phyloP scores from a whole-genome alignment of 2,329 filamentous ascomycete genomes.

The Leptographium galeiforme region DNA sequence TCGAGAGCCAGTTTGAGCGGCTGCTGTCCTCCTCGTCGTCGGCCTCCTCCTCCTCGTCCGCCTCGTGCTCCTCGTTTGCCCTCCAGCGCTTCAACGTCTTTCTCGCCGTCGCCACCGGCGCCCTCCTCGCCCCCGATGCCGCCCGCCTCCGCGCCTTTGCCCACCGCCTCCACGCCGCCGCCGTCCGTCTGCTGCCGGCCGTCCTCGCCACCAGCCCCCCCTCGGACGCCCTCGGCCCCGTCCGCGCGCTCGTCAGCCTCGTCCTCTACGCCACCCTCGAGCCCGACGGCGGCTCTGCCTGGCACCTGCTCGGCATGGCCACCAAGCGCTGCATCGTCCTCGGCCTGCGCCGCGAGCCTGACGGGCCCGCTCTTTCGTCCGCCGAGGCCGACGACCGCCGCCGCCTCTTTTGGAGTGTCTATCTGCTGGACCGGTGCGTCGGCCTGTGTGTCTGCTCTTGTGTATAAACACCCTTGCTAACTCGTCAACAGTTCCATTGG shows the following conservation, averaged over 20 bases:
- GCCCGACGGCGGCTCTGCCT: slow-evolving; percentile 16
- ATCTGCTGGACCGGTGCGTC: neutral
- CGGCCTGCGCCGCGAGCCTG: slow-evolving; percentile 15
- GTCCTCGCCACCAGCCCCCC: neutral
- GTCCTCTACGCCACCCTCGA: slow-evolving; percentile 14
- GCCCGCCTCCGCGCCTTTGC: neutral
- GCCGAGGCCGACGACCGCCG: slow-evolving; percentile 1
- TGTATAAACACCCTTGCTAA: too few species aligned
- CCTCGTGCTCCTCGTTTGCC: neutral
- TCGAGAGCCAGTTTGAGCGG: neutral
- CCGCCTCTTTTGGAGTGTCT: slow-evolving; percentile 1
- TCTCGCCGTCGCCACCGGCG: slow-evolving; percentile 1
- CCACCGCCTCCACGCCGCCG: slow-evolving; percentile 1
- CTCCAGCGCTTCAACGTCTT: neutral
- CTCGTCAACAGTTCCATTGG: neutral
- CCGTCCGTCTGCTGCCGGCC: slow-evolving; percentile 1
- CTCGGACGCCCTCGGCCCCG: neutral
- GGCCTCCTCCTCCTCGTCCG: neutral
- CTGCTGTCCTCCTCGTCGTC: neutral
- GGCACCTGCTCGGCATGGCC: slow-evolving; percentile 19
- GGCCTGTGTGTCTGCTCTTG: neutral
- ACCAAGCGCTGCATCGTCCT: slow-evolving; percentile 17
- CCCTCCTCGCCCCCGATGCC: neutral
- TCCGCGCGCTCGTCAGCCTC: slow-evolving; percentile 8
- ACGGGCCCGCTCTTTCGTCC: neutral